Evolutionary conservation across 345 rosid species (phyloP).

Genomic region (Populus alba): DNA sequence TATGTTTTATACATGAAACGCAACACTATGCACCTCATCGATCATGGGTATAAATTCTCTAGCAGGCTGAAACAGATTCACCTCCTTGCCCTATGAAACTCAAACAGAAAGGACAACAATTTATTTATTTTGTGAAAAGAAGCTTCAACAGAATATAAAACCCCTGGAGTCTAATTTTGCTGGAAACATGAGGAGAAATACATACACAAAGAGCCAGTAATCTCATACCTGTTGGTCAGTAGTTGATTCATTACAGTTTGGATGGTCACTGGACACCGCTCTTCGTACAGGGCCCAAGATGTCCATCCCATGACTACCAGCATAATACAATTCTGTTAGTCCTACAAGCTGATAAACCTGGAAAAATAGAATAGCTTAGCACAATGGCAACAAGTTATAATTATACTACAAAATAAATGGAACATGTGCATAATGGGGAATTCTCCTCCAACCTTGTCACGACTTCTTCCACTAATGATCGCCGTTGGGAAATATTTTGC

Average conservation of each 20-base stretch:
- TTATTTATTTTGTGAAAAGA: background rate
- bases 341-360: constrained; percentile 87
- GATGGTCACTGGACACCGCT: constrained; percentile 41
- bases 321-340: constrained; percentile 88
- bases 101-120: background rate
- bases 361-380: constrained; percentile 2
- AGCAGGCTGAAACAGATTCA: constrained; percentile 89
- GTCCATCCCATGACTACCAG: constrained; percentile 99
- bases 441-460: constrained; percentile 60
- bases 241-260: constrained; percentile 52
- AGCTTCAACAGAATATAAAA: background rate
- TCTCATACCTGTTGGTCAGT: constrained; percentile 61
- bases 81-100: constrained; percentile 61
- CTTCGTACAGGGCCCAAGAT: constrained; percentile 61
- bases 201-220: background rate
- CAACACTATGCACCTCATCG: constrained; percentile 48
- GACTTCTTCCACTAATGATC: constrained; percentile 92
- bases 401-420: background rate
- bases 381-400: background rate
- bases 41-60: constrained; percentile 75
- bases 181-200: no score
- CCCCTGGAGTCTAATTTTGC: background rate
- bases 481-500: constrained; percentile 87
- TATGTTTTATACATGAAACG: background rate
- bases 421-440: background rate